Base-by-base conservation (phyloP, 768 basidiomycete species). In the Glaciozyma martinii region DNA sequence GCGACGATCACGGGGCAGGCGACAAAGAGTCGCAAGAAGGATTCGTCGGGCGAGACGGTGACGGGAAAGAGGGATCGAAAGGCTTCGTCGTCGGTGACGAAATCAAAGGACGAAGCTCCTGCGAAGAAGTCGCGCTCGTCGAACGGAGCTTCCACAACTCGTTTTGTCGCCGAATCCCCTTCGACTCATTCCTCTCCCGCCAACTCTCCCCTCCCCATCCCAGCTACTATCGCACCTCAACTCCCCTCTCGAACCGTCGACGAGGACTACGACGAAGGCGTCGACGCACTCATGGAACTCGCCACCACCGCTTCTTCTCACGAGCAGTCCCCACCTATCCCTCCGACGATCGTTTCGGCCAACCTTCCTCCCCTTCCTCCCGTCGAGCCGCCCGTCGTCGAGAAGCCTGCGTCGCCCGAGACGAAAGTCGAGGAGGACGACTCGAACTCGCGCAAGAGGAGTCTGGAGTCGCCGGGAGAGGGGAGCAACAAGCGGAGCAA, bases 231-330 rank as follows among this genome's bases (percentile, higher is more conserved):
- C 81, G 84, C 59, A 77, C 82, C 44, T 33, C 82, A 53, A 1
- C 52, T 29, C 5, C 70, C 74, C 13, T 56, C 84, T 16, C 81
- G 92, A 10, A 78, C 82, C 2, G 82, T 93, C 23, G 90, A 95
- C 72, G 92, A 98, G 71, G 88, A 95, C 71, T 95, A 95, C 71
- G 92, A 98, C 71, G 92, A 92, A 76, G 88, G 87, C 30, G 88
- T 89, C 6, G 90, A 90, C 70, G 84, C 88, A 0, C 78, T 95
- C 42, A 88, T 95, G 76, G 84, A 82, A 3, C 80, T 95, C 63
- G 77, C 86, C 19, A 77, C 57, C 9, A 60, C 63, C 5, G 25
- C 40, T 7, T 40, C 56, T 5, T 44, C 37, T 27, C 55, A 32
- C 29, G 44, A 40, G 19, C 55, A 40, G 55, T 23, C 55, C 5